These are phyloP conservation scores for Volvox reticuliferus DNA, from an alignment of 139 green algal species.

Conservation along the genomic window DNA sequence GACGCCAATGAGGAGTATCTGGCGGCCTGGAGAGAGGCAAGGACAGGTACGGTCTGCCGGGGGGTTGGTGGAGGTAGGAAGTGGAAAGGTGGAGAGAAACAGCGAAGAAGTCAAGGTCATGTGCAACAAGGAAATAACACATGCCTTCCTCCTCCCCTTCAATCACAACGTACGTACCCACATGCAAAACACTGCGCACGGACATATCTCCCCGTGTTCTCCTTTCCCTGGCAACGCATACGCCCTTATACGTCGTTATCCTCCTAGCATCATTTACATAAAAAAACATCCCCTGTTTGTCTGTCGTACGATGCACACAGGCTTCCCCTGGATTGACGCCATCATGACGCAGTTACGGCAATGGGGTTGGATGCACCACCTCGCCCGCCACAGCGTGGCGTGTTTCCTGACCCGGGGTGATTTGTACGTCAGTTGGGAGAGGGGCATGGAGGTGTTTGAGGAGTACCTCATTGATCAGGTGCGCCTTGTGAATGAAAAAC, in stretches of 20 bases:
- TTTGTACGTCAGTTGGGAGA: slow-evolving; percentile 90
- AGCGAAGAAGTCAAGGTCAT: too few relatives aligned
- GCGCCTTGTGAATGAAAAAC: too few relatives aligned
- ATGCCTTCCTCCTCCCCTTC: too few relatives aligned
- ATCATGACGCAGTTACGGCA: slow-evolving; percentile 90
- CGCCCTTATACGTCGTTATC: too few relatives aligned
- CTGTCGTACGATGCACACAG: slow-evolving; percentile 28
- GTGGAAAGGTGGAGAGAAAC: neutral
- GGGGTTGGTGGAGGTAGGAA: neutral
- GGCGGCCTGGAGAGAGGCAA: slow-evolving; percentile 78
- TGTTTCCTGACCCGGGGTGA: slow-evolving; percentile 97
- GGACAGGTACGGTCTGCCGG: slow-evolving; percentile 58
- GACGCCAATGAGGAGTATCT: slow-evolving; percentile 76
- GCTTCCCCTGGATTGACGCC: slow-evolving; percentile 93
- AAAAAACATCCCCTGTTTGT: too few relatives aligned
- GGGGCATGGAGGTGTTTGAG: slow-evolving; percentile 92
- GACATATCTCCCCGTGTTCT: too few relatives aligned
- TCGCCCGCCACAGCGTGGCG: slow-evolving; percentile 91
- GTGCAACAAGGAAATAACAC: too few relatives aligned
- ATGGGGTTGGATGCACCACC: slow-evolving; percentile 95
- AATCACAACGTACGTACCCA: too few relatives aligned
- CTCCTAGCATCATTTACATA: too few relatives aligned
- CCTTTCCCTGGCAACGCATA: too few relatives aligned
- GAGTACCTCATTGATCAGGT: slow-evolving; percentile 87
- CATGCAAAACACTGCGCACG: too few relatives aligned